Evolutionary conservation across 1,139 yeast species (phyloP).

Genomic region (Suhomyces anneliseae): DNA sequence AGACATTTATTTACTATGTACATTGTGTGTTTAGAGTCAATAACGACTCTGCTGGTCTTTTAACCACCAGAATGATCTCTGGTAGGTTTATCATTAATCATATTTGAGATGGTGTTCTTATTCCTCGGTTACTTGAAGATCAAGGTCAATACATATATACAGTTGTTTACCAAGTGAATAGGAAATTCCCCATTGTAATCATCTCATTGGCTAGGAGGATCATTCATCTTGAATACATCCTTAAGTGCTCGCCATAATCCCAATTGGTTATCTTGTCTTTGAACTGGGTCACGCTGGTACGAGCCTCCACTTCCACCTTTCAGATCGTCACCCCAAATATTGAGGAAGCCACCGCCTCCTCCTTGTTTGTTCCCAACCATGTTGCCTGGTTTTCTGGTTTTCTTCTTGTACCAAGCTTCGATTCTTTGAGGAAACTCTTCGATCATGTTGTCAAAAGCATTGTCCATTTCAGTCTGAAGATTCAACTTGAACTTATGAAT

Average conservation of each 20-base stretch:
- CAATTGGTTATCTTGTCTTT: constrained; percentile 20
- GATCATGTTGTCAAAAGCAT: constrained; percentile 14
- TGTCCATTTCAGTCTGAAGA: constrained; percentile 50
- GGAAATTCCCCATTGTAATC: no score
- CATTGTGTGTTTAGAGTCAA: no score
- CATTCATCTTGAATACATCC: constrained; percentile 23
- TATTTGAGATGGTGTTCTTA: no score
- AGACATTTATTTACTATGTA: no score
- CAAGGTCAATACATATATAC: no score
- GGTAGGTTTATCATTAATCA: no score
- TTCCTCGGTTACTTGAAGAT: no score
- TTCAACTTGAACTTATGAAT: constrained; percentile 69
- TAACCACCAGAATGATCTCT: no score
- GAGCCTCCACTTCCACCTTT: constrained; percentile 6
- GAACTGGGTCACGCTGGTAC: constrained; percentile 9
- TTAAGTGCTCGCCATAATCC: constrained; percentile 37
- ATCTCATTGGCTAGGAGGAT: no score
- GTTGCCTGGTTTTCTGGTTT: constrained; percentile 9
- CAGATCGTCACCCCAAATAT: constrained; percentile 12
- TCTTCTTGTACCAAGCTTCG: constrained; percentile 22
- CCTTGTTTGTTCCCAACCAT: constrained; percentile 1
- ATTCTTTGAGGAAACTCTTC: constrained; percentile 12
- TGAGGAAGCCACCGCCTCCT: constrained; percentile 11
- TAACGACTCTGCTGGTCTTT: no score
- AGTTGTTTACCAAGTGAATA: no score